A percentile compares a stretch with the other conserved stretches of the same genome.
These are phyloP conservation scores for Capsicum rhomboideum DNA, from an alignment of 257 asterid species.

Conservation along the genomic window DNA sequence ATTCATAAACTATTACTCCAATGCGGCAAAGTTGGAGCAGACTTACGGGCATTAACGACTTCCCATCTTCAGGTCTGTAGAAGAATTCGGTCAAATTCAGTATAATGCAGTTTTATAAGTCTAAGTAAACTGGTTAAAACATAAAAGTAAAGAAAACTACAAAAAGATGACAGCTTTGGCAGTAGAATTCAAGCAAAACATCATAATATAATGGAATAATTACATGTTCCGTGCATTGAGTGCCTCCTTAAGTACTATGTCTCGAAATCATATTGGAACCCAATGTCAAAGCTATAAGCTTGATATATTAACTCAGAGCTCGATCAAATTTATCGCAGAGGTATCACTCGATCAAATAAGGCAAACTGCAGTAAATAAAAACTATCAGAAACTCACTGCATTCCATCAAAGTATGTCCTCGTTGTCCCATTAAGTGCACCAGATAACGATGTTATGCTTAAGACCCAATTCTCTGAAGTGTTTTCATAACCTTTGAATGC, in stretches of 20 bases:
- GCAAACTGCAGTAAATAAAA: neutral
- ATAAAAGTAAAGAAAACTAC: neutral
- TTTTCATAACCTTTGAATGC: slow-evolving; percentile 66
- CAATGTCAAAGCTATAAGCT: neutral
- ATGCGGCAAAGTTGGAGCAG: slow-evolving; percentile 84
- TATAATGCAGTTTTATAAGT: neutral
- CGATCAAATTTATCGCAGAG: neutral
- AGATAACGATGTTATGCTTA: slow-evolving; percentile 87
- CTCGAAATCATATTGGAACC: neutral
- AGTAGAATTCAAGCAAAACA: neutral
- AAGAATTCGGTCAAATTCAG: neutral
- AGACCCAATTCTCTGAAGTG: slow-evolving; percentile 79
- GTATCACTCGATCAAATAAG: neutral
- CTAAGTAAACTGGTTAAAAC: neutral
- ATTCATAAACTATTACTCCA: slow-evolving; percentile 75
- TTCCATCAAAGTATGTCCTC: slow-evolving; percentile 83
- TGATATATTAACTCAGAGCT: neutral
- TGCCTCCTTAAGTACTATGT: neutral
- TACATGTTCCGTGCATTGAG: neutral
- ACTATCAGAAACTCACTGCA: slow-evolving; percentile 47
- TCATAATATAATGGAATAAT: neutral
- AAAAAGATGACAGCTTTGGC: neutral
- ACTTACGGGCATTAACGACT: slow-evolving; percentile 59
- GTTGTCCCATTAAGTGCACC: slow-evolving; percentile 99
- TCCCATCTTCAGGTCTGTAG: slow-evolving; percentile 78